Percentiles rank a stretch among this genome's conserved stretches.
These are phyloP conservation scores for Mucor mucedo DNA, from an alignment of 371 early-diverging fungal species.

Conservation along the genomic window DNA sequence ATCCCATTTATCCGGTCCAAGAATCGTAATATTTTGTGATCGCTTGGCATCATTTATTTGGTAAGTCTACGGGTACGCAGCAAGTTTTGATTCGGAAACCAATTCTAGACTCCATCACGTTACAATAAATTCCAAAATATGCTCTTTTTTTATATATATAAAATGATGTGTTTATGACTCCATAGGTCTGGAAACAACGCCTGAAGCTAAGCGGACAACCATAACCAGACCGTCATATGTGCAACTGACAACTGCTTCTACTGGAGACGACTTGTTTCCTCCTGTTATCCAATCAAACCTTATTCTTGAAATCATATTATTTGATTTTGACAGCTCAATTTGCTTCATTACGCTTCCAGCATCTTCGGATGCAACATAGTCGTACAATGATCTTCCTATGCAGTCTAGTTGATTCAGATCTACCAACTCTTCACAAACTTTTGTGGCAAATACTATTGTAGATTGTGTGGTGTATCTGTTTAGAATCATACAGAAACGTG, in stretches of 20 bases:
- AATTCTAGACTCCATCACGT: too few species aligned
- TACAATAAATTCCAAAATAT: too few species aligned
- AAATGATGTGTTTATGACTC: too few species aligned
- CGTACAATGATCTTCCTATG: slow-evolving; percentile 21
- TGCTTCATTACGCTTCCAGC: slow-evolving; percentile 12
- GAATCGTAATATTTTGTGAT: too few species aligned
- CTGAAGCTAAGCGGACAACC: slow-evolving; percentile 15
- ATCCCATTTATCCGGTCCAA: too few species aligned
- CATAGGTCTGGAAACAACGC: too few species aligned
- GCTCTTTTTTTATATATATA: too few species aligned
- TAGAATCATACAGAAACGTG: slow-evolving; percentile 32
- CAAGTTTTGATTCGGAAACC: not conserved
- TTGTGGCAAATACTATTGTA: slow-evolving; percentile 31
- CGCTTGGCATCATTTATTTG: not conserved
- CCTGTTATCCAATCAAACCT: slow-evolving; percentile 30
- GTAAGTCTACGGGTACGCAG: not conserved
- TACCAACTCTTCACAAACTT: slow-evolving; percentile 16
- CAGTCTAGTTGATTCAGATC: slow-evolving; percentile 9
- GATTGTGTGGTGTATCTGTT: slow-evolving; percentile 20
- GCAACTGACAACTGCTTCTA: slow-evolving; percentile 45
- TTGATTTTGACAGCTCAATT: slow-evolving; percentile 20
- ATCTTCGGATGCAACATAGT: slow-evolving; percentile 17
- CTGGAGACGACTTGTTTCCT: not conserved
- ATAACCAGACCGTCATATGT: slow-evolving; percentile 56
- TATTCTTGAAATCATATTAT: slow-evolving; percentile 16